Conservation (phyloP, 108 stramenopile genomes). For the Stephanodiscus minutulus region DNA sequence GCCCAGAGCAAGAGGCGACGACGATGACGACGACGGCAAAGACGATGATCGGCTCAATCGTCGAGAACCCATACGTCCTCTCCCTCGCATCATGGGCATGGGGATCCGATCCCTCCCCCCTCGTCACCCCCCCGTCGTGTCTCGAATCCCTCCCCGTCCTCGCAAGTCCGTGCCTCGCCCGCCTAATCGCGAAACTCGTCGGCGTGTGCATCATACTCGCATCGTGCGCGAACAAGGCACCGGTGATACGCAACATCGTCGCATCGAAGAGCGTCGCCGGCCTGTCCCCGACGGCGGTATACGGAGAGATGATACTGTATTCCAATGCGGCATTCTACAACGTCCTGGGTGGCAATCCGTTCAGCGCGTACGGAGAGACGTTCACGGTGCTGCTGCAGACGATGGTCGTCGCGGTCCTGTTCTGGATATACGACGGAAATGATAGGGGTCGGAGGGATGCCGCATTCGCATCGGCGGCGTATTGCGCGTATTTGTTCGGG, state of each 20-base stretch:
- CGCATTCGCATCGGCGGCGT: conserved; percentile 31
- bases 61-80: conserved; percentile 39
- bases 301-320: conserved; percentile 71
- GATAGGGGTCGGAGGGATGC: conserved; percentile 28
- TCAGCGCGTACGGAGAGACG: conserved; percentile 86
- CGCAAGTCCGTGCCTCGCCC: conserved; percentile 53
- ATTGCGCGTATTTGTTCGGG: conserved; percentile 47
- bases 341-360: conserved; percentile 64
- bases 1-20: too few species aligned
- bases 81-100: conserved; percentile 69
- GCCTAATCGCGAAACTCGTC: conserved; percentile 64
- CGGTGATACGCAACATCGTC: conserved; percentile 70
- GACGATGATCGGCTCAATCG: not conserved
- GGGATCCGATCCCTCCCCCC: conserved; percentile 50
- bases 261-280: conserved; percentile 60
- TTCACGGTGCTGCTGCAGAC: conserved; percentile 66
- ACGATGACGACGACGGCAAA: conserved; percentile 2
- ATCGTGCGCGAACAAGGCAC: conserved; percentile 73
- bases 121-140: conserved; percentile 53
- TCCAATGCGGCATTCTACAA: conserved; percentile 76
- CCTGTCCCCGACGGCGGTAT: conserved; percentile 54
- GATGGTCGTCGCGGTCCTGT: conserved; percentile 46
- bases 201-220: conserved; percentile 75
- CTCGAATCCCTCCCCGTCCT: conserved; percentile 56
- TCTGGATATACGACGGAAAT: conserved; percentile 66